Evolutionary conservation across 768 basidiomycete genomes (phyloP).

Genomic region (Leccinum boreale): DNA sequence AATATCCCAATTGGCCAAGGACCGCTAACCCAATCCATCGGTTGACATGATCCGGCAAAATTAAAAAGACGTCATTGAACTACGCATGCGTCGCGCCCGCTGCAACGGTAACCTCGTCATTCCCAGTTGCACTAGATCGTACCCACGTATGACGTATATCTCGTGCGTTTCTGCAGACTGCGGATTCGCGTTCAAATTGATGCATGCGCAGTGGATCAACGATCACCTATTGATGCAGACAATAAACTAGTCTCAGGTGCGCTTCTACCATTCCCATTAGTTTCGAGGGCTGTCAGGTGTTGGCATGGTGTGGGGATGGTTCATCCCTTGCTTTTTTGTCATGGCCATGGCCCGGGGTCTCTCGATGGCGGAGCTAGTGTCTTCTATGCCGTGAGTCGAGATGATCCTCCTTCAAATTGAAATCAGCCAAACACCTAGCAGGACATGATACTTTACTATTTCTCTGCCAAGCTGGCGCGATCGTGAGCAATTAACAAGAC

Average conservation of each 20-base stretch:
- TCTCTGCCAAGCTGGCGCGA: slow-evolving; percentile 14
- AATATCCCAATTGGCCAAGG: slow-evolving; percentile 9
- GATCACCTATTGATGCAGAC: too few species aligned
- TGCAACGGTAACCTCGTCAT: too few species aligned
- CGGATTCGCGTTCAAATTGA: too few species aligned
- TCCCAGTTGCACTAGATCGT: too few species aligned
- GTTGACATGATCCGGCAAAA: slow-evolving; percentile 30
- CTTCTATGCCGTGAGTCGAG: slow-evolving; percentile 67
- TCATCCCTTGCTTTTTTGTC: slow-evolving; percentile 67
- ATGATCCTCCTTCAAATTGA: too few species aligned
- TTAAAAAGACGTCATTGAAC: slow-evolving; percentile 35
- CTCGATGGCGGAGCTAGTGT: slow-evolving; percentile 68
- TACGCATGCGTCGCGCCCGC: slow-evolving; percentile 29
- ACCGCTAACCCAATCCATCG: slow-evolving; percentile 22
- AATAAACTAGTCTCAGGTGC: too few species aligned
- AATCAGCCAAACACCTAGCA: too few species aligned
- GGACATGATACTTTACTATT: too few species aligned
- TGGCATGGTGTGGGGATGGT: slow-evolving; percentile 75
- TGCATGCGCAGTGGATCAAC: too few species aligned
- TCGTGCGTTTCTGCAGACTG: too few species aligned
- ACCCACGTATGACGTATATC: too few species aligned
- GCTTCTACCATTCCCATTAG: too few species aligned
- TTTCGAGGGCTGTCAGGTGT: slow-evolving; percentile 17
- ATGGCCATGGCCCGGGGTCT: slow-evolving; percentile 50
- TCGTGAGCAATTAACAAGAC: slow-evolving; percentile 31